A percentile compares a stretch with the other conserved stretches of the same genome.
Evolutionary conservation across 768 basidiomycete species (phyloP).

Genomic region (Pholiota molesta): DNA sequence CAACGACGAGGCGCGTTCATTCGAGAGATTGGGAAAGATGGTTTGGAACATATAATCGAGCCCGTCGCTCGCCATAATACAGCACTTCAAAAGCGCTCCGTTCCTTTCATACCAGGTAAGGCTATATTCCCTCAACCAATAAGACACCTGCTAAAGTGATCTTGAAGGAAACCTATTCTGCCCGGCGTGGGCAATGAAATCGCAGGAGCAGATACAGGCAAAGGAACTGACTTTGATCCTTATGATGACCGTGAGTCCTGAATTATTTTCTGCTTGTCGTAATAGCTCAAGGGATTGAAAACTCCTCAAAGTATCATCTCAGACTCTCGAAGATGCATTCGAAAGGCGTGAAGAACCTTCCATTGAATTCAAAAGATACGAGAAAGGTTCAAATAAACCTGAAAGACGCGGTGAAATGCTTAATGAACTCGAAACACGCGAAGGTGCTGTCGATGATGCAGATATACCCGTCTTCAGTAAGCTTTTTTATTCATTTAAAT

Average conservation of each 20-base stretch:
- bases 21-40: background rate
- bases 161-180: constrained; percentile 1
- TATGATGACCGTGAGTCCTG: constrained; percentile 1
- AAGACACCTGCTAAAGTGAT: background rate
- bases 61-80: background rate
- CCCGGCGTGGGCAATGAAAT: constrained; percentile 4
- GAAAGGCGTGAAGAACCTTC: constrained; percentile 1
- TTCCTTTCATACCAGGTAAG: constrained; percentile 5
- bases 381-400: no score
- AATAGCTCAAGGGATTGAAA: no score
- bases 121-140: background rate
- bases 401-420: no score
- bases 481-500: background rate
- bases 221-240: constrained; percentile 2
- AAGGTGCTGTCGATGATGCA: background rate
- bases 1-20: constrained; percentile 2
- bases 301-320: background rate
- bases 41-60: constrained; percentile 1
- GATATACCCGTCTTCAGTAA: background rate
- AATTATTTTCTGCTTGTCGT: no score
- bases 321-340: constrained; percentile 2
- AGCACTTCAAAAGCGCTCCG: background rate
- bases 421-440: background rate
- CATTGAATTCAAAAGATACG: no score
- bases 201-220: constrained; percentile 1